Conservation (phyloP, 129 eudicot genomes). For the Glebionis coronaria region DNA sequence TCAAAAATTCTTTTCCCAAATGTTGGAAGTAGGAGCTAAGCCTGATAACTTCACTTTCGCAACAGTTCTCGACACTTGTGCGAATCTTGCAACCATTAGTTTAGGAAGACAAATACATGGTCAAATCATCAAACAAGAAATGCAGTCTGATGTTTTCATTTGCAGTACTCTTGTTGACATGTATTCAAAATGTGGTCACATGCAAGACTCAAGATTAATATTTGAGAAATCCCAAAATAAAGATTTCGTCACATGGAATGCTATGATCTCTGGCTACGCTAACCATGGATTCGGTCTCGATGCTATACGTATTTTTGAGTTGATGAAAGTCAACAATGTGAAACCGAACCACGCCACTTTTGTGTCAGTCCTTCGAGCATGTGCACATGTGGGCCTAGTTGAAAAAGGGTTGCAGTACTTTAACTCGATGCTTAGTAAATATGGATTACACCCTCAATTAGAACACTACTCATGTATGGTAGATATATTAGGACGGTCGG, state of each 20-base stretch:
- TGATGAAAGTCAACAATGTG: slow-evolving; percentile 57
- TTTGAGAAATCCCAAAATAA: slow-evolving; percentile 54
- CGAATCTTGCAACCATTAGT: slow-evolving; percentile 73
- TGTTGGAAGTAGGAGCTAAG: slow-evolving; percentile 57
- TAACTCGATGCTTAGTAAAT: slow-evolving; percentile 49
- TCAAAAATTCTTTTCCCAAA: slow-evolving; percentile 54
- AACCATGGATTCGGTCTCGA: slow-evolving; percentile 74
- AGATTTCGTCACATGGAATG: slow-evolving; percentile 78
- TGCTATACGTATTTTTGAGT: slow-evolving; percentile 54
- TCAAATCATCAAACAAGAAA: slow-evolving; percentile 72
- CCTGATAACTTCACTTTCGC: slow-evolving; percentile 89
- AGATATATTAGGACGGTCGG: slow-evolving; percentile 78
- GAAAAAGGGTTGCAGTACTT: slow-evolving; percentile 57
- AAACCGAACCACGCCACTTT: slow-evolving; percentile 84
- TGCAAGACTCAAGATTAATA: slow-evolving; percentile 59
- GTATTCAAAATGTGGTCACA: slow-evolving; percentile 84
- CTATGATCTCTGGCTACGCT: slow-evolving; percentile 71
- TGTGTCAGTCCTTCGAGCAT: slow-evolving; percentile 82
- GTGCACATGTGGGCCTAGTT: slow-evolving; percentile 77
- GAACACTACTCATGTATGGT: slow-evolving; percentile 91
- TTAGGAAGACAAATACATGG: slow-evolving; percentile 90
- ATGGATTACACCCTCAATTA: slow-evolving; percentile 57
- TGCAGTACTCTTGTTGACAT: slow-evolving; percentile 83
- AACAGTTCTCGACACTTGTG: slow-evolving; percentile 87
- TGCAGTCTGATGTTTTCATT: slow-evolving; percentile 73